Evolutionary conservation across 2,329 filamentous ascomycete species (phyloP), one percentile per base, ranked within the genome.

Genomic region (Cladosporium sp.): DNA sequence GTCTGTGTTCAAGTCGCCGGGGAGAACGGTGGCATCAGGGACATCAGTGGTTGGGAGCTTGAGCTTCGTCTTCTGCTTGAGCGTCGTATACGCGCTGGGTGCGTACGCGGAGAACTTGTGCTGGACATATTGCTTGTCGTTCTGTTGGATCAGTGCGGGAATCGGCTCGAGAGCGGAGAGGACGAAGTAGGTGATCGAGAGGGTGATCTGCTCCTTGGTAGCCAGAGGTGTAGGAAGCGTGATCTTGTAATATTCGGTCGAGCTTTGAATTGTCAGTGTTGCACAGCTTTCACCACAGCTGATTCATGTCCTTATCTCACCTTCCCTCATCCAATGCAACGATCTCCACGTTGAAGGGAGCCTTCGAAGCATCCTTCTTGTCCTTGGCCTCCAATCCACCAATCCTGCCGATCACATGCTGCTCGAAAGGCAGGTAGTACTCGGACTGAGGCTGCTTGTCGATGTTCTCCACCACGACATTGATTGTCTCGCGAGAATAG

Each of bases 1-100:
- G 58, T 83, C 86, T 59, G 85, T 86, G 70, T 86, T 88, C 63
- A 81, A 75, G 56, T 84, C 78, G 13, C 81, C 79, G 23, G 85
- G 83, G 21, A 96, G 85, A 23, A 68, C 69, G 69, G 86, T 89
- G 63, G 92, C 97, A 75, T 97, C 92, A 65, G 93, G 91, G 30
- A 97, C 85, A 72, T 91, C 89, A 69, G 85, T 81, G 63, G 87
- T 90, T 57, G 91, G 86, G 72, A 96, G 89, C 83, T 97, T 97
- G 80, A 99, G 80, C 80, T 98, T 97, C 46, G 95, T 98, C 87
- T 97, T 97, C 79, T 99, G 95, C 82, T 97, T 97, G 73, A 86
- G 78, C 16, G 93, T 97, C 21, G 85, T 81, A 82, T 99, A 99
- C 67, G 90, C 89, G 11, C 92, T 96, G 18, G 89, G 89, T 56